Percentiles rank a stretch among this genome's conserved stretches.
These are phyloP conservation scores for Panaeolus papilionaceus DNA, from an alignment of 768 basidiomycete species.

Conservation along the genomic window DNA sequence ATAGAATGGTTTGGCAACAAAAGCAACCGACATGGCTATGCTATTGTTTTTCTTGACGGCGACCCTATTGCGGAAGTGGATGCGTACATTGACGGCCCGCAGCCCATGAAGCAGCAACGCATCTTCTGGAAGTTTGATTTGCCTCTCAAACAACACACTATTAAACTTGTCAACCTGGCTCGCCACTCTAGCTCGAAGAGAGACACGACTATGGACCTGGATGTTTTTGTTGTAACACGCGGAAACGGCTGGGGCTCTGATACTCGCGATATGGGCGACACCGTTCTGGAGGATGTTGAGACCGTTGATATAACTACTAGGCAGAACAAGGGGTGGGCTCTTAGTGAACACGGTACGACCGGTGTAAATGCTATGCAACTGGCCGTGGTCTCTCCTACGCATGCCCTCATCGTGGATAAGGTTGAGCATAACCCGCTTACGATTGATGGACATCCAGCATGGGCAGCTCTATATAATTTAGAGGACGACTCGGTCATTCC, in stretches of 20 bases:
- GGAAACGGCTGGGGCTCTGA: slow-evolving; percentile 31
- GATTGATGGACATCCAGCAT: slow-evolving; percentile 78
- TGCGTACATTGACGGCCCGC: slow-evolving; percentile 40
- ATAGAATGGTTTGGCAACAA: slow-evolving; percentile 80
- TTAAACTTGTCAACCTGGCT: slow-evolving; percentile 68
- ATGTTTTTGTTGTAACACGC: slow-evolving; percentile 71
- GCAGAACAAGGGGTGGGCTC: slow-evolving; percentile 49
- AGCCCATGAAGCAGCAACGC: slow-evolving; percentile 59
- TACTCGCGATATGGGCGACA: background rate
- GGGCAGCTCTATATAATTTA: slow-evolving; percentile 79
- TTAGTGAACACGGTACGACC: slow-evolving; percentile 70
- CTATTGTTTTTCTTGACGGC: slow-evolving; percentile 66
- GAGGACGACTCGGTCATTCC: slow-evolving; percentile 65
- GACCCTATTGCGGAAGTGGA: slow-evolving; percentile 51
- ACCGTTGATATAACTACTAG: background rate
- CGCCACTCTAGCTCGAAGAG: slow-evolving; percentile 41
- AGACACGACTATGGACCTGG: slow-evolving; percentile 54
- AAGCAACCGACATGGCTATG: slow-evolving; percentile 58
- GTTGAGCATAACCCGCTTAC: slow-evolving; percentile 85
- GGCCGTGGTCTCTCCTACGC: slow-evolving; percentile 67
- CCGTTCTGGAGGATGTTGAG: background rate
- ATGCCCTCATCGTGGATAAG: slow-evolving; percentile 81
- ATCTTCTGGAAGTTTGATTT: slow-evolving; percentile 68
- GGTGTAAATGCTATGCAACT: slow-evolving; percentile 86
- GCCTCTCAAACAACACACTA: slow-evolving; percentile 55